Evolutionary conservation across 306 rosid species (phyloP).

Genomic region (Comarum palustre): DNA sequence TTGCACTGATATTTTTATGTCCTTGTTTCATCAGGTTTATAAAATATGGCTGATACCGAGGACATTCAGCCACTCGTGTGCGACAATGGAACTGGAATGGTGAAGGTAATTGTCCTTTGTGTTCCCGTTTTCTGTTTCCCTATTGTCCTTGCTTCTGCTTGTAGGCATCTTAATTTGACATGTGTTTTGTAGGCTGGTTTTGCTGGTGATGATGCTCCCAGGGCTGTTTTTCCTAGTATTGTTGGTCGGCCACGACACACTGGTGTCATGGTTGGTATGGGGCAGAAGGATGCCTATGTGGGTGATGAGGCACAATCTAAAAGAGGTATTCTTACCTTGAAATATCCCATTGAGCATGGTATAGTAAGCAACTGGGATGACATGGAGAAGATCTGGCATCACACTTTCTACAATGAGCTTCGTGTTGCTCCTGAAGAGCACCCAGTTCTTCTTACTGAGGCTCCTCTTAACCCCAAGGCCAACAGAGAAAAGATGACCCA

Average conservation of each 20-base stretch:
- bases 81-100: constrained; percentile 99
- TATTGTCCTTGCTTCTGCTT: background rate
- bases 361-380: constrained; percentile 99
- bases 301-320: constrained; percentile 98
- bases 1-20: background rate
- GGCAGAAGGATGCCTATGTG: constrained; percentile 96
- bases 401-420: constrained; percentile 91
- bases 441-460: constrained; percentile 96
- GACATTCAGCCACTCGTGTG: constrained; percentile 97
- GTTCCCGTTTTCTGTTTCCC: background rate
- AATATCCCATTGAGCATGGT: constrained; percentile 96
- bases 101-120: constrained; percentile 55
- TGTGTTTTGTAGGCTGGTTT: constrained; percentile 63
- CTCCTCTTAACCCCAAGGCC: constrained; percentile 96
- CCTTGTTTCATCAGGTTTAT: constrained; percentile 33
- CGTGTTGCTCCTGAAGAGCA: constrained; percentile 99
- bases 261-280: constrained; percentile 99
- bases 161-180: background rate
- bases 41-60: constrained; percentile 86
- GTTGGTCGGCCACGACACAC: constrained; percentile 96
- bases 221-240: constrained; percentile 95
- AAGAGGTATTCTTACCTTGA: constrained; percentile 94
- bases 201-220: constrained; percentile 98
- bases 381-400: constrained; percentile 99
- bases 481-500: constrained; percentile 99